Evolutionary conservation across 2,329 filamentous ascomycete genomes (phyloP).

Genomic region (Venturia aucupariae): DNA sequence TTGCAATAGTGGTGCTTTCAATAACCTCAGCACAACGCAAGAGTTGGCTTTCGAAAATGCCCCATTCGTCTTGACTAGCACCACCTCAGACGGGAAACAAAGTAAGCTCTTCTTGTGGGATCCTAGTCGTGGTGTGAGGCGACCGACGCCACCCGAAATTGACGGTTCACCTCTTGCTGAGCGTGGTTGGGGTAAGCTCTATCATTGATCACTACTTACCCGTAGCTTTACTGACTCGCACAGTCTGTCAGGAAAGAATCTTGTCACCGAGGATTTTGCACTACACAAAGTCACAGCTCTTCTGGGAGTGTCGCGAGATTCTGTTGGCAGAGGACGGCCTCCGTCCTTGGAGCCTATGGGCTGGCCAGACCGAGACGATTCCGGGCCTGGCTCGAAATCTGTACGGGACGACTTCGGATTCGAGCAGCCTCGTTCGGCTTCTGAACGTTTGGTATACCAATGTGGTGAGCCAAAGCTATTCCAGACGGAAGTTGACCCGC

Average conservation of each 20-base stretch:
- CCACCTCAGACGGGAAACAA: not conserved
- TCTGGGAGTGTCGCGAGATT: slow-evolving; percentile 15
- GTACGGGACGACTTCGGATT: slow-evolving; percentile 8
- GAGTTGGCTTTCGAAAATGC: slow-evolving; percentile 13
- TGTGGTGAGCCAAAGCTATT: slow-evolving; percentile 15
- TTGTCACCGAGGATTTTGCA: slow-evolving; percentile 16
- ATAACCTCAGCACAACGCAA: slow-evolving; percentile 12
- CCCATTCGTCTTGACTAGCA: slow-evolving; percentile 7
- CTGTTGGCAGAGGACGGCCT: slow-evolving; percentile 14
- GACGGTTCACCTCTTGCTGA: slow-evolving; percentile 13
- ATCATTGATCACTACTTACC: not conserved
- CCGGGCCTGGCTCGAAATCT: slow-evolving; percentile 13
- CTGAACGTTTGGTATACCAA: slow-evolving; percentile 15
- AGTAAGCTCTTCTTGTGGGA: slow-evolving; percentile 12
- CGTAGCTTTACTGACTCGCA: not conserved
- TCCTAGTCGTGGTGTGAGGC: slow-evolving; percentile 10
- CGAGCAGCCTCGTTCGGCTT: not conserved
- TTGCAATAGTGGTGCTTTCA: slow-evolving; percentile 15
- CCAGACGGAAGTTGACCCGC: slow-evolving; percentile 12
- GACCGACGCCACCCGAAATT: slow-evolving; percentile 14
- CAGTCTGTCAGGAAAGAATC: slow-evolving; percentile 14
- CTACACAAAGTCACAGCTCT: slow-evolving; percentile 14
- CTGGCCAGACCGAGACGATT: slow-evolving; percentile 8
- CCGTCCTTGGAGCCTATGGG: slow-evolving; percentile 14
- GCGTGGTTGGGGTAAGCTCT: slow-evolving; percentile 14